Evolutionary conservation across 2,329 filamentous ascomycete species (phyloP).

Genomic region (Diplodia mutila): DNA sequence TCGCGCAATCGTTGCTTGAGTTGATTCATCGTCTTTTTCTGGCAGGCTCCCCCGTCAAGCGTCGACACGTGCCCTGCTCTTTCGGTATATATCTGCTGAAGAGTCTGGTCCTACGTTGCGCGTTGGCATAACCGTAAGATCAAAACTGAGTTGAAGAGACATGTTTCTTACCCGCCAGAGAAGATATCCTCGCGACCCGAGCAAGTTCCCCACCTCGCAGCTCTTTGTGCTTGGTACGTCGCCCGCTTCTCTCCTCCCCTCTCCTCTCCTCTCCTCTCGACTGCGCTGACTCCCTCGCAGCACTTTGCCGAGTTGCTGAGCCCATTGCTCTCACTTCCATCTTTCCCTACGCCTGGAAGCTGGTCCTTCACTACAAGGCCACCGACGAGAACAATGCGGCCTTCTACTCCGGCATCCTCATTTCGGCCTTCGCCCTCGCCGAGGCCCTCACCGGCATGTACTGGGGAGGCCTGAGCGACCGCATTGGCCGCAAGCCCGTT

Average conservation of each 20-base stretch:
- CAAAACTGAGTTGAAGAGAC: conserved; percentile 50
- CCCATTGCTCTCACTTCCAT: conserved; percentile 93
- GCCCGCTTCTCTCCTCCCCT: not conserved
- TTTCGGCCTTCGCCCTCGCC: conserved; percentile 87
- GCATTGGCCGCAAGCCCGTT: conserved; percentile 46
- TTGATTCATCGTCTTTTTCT: not conserved
- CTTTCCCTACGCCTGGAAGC: conserved; percentile 71
- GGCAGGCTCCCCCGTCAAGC: conserved; percentile 5
- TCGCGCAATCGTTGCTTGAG: conserved; percentile 10
- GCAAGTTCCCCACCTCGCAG: conserved; percentile 80
- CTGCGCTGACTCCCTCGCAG: conserved; percentile 50
- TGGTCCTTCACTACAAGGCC: conserved; percentile 43
- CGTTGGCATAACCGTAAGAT: conserved; percentile 54
- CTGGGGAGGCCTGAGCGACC: conserved; percentile 46
- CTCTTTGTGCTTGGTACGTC: conserved; percentile 80
- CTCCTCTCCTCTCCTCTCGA: not conserved
- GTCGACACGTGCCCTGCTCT: conserved; percentile 6
- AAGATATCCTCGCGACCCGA: conserved; percentile 63
- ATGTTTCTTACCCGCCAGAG: conserved; percentile 64
- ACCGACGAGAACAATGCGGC: conserved; percentile 58
- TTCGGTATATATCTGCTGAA: not conserved
- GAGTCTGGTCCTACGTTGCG: conserved; percentile 23
- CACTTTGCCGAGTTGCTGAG: conserved; percentile 89
- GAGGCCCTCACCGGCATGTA: conserved; percentile 83
- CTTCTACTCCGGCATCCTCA: conserved; percentile 79